phyloP scores from a whole-genome alignment of 2,329 filamentous ascomycete genomes.

The Xylariaceae sp. region DNA sequence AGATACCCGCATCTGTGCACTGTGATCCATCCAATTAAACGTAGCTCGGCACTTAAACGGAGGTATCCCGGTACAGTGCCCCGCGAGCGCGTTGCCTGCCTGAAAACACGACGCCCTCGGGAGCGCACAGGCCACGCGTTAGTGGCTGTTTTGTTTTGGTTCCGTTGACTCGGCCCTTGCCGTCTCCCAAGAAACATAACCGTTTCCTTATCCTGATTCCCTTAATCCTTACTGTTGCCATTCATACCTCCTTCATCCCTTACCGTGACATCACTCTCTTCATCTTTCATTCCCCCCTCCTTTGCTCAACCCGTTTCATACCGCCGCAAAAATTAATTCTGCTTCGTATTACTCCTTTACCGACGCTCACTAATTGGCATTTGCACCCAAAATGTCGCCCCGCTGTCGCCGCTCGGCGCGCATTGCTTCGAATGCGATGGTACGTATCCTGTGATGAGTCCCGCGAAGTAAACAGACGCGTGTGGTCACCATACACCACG shows the following conservation, averaged over 20 bases:
- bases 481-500: neutral
- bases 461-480: slow-evolving; percentile 14
- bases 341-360: slow-evolving; percentile 2
- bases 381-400: slow-evolving; percentile 30
- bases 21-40: no score
- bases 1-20: no score
- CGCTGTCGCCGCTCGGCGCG: slow-evolving; percentile 39
- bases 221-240: neutral
- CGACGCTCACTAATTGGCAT: slow-evolving; percentile 7
- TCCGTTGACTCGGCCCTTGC: neutral
- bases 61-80: neutral
- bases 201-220: neutral
- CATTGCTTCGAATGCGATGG: slow-evolving; percentile 38
- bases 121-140: neutral
- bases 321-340: neutral
- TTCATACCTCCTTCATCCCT: slow-evolving; percentile 1
- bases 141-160: neutral
- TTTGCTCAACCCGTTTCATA: slow-evolving; percentile 12
- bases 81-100: neutral
- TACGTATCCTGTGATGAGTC: slow-evolving; percentile 22
- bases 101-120: neutral
- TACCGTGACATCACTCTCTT: slow-evolving; percentile 17
- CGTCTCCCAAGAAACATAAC: neutral
- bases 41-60: no score
- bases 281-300: neutral